Percentiles rank a stretch among this genome's conserved stretches.
Evolutionary conservation across 108 stramenopile genomes (phyloP).

Genomic region (Fragilaria crotonensis): DNA sequence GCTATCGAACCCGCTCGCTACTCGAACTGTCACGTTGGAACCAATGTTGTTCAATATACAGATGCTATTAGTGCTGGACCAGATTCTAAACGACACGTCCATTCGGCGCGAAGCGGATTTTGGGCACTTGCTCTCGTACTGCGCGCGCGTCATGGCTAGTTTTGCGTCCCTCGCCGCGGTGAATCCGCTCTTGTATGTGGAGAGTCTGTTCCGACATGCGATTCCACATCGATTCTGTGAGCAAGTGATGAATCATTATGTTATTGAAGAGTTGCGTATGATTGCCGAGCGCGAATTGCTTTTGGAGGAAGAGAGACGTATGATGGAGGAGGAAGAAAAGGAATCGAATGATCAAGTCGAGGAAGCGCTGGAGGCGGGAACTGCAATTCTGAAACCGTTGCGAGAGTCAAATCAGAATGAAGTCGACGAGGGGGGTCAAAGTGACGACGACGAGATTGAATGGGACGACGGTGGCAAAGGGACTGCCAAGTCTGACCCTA

Average conservation of each 20-base stretch:
- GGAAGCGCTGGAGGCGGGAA: neutral
- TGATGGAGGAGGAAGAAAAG: slow-evolving; percentile 13
- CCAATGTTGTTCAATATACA: slow-evolving; percentile 84
- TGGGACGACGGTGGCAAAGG: neutral
- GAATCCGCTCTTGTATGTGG: slow-evolving; percentile 77
- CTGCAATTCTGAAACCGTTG: slow-evolving; percentile 1
- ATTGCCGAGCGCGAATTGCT: slow-evolving; percentile 69
- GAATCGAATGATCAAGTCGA: slow-evolving; percentile 23
- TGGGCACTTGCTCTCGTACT: slow-evolving; percentile 42
- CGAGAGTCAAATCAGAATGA: too few relatives aligned
- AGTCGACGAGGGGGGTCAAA: neutral
- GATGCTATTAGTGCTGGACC: slow-evolving; percentile 50
- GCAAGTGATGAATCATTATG: slow-evolving; percentile 59
- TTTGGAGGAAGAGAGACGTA: slow-evolving; percentile 42
- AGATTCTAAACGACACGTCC: slow-evolving; percentile 59
- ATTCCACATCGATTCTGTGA: slow-evolving; percentile 74
- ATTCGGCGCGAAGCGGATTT: slow-evolving; percentile 45
- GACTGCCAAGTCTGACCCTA: neutral
- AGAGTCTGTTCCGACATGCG: slow-evolving; percentile 65
- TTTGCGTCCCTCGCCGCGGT: slow-evolving; percentile 55
- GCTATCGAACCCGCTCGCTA: slow-evolving; percentile 29
- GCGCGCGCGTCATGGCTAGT: slow-evolving; percentile 50
- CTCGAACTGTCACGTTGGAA: slow-evolving; percentile 57
- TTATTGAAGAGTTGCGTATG: slow-evolving; percentile 78
- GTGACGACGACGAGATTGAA: slow-evolving; percentile 26